A percentile compares a stretch with the other conserved stretches of the same genome.
Evolutionary conservation across 2,329 filamentous ascomycete species (phyloP).

Genomic region (Zopfia rhizophila): DNA sequence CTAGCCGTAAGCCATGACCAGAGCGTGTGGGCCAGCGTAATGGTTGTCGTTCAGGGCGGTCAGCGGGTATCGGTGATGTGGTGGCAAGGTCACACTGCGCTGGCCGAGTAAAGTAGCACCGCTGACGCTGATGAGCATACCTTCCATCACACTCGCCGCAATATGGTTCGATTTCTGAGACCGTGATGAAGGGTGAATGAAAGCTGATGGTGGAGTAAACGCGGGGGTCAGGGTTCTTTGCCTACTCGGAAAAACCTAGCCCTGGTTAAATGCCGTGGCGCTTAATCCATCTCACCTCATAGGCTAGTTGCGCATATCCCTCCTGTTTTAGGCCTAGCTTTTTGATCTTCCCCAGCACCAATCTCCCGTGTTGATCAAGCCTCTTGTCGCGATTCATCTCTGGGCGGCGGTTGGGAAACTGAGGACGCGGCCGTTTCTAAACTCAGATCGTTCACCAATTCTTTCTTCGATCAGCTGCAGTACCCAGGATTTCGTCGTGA

Average conservation of each 20-base stretch:
- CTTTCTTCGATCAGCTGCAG: conserved; percentile 9
- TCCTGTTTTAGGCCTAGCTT: background rate
- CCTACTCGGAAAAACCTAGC: conserved; percentile 17
- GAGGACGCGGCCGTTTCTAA: conserved; percentile 25
- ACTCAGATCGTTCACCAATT: conserved; percentile 12
- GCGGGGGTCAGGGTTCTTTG: conserved; percentile 15
- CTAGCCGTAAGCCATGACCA: conserved; percentile 26
- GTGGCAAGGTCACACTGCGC: conserved; percentile 30
- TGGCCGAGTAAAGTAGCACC: conserved; percentile 29
- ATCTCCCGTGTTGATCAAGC: conserved; percentile 3
- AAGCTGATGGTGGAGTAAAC: conserved; percentile 11
- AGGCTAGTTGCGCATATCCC: conserved; percentile 13
- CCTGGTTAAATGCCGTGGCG: conserved; percentile 18
- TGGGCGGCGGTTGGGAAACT: conserved; percentile 18
- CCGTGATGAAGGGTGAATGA: conserved; percentile 8
- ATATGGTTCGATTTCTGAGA: conserved; percentile 29
- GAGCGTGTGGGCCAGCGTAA: conserved; percentile 10
- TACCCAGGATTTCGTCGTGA: conserved; percentile 5
- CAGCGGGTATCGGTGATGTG: conserved; percentile 19
- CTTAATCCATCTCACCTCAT: conserved; percentile 20
- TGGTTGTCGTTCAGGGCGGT: conserved; percentile 13
- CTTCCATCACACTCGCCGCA: conserved; percentile 22
- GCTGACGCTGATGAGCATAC: conserved; percentile 25
- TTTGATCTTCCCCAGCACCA: background rate
- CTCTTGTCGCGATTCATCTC: conserved; percentile 12